Conservation (phyloP, 1,284 basidiomycete genomes). For the Athelia psychrophila region DNA sequence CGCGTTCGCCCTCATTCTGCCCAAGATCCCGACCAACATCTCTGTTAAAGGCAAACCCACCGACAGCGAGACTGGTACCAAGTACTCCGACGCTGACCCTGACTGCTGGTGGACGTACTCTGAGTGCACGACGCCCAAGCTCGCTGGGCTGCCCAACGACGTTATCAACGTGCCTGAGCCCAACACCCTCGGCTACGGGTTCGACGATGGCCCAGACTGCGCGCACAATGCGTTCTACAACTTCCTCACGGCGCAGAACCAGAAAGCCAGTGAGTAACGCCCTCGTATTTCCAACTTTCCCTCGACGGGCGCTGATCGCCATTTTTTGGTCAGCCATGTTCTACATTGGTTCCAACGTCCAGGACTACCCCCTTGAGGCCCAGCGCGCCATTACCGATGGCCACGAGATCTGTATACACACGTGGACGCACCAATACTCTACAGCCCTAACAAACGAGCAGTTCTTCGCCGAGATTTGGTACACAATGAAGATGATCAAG, state of each 20-base stretch:
- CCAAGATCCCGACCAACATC: constrained; percentile 30
- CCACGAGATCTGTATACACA: constrained; percentile 57
- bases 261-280: constrained; percentile 60
- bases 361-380: constrained; percentile 71
- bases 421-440: constrained; percentile 57
- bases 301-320: not conserved
- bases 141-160: constrained; percentile 43
- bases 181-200: constrained; percentile 57
- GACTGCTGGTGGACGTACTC: constrained; percentile 51
- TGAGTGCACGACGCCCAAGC: constrained; percentile 57
- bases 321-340: constrained; percentile 49
- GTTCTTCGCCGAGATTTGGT: constrained; percentile 81
- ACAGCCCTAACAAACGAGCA: constrained; percentile 71
- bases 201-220: constrained; percentile 69
- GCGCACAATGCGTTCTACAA: constrained; percentile 43
- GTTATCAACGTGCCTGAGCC: constrained; percentile 65
- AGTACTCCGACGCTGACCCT: constrained; percentile 2
- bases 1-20: constrained; percentile 31
- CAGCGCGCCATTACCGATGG: constrained; percentile 62
- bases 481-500: constrained; percentile 55
- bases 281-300: not conserved
- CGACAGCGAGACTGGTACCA: constrained; percentile 31
- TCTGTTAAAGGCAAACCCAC: constrained; percentile 30
- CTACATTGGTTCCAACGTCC: constrained; percentile 77
- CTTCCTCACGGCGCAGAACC: constrained; percentile 55